phyloP scores from a whole-genome alignment of 176 grass and related monocot species.

The Oryza rufipogon region DNA sequence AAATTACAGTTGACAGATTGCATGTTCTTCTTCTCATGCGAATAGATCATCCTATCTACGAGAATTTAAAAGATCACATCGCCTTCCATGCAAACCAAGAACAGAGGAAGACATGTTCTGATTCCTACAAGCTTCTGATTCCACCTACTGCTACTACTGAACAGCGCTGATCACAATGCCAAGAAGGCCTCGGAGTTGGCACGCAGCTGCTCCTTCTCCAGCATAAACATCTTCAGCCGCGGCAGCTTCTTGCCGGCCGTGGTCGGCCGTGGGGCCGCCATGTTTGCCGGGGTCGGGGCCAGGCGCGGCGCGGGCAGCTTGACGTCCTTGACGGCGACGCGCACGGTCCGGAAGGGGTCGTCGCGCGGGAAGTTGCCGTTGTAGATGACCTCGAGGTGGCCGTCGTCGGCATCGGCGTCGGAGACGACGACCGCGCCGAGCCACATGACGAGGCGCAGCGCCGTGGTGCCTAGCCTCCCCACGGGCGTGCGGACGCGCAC shows the following conservation, averaged over 20 bases:
- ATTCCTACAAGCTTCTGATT: background rate
- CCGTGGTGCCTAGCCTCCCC: background rate
- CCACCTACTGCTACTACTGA: too few relatives aligned
- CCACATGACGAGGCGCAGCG: slow-evolving; percentile 9
- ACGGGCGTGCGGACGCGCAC: slow-evolving; percentile 11
- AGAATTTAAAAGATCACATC: background rate
- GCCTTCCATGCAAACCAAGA: background rate
- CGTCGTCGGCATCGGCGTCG: background rate
- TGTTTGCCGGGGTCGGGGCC: background rate
- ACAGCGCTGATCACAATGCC: background rate
- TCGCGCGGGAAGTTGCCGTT: background rate
- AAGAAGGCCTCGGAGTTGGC: background rate
- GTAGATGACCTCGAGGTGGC: background rate
- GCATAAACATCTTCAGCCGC: background rate
- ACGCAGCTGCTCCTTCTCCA: slow-evolving; percentile 19
- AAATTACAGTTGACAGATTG: background rate
- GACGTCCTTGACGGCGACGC: background rate
- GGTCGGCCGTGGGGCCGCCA: background rate
- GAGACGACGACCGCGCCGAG: slow-evolving; percentile 5
- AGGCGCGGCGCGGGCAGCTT: background rate
- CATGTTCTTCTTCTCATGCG: background rate
- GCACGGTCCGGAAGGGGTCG: background rate
- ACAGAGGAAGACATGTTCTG: background rate
- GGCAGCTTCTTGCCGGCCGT: background rate
- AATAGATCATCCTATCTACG: background rate